phyloP scores from a whole-genome alignment of 805 yeast species.

The Metschnikowia anglica region DNA sequence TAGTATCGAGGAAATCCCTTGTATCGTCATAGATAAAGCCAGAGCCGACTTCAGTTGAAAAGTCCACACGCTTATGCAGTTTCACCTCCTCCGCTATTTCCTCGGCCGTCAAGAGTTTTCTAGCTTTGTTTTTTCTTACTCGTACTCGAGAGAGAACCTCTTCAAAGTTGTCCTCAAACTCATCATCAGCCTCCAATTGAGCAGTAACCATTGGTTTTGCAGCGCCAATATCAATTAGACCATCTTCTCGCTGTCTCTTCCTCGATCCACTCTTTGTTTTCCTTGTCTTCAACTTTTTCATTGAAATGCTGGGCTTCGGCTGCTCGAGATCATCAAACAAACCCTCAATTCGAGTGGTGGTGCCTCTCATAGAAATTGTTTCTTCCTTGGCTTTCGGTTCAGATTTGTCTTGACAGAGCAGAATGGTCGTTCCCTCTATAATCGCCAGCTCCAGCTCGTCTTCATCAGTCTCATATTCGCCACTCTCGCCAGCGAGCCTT shows the following conservation, averaged over 20 bases:
- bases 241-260: conserved; percentile 22
- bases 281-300: conserved; percentile 45
- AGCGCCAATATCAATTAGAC: conserved; percentile 27
- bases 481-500: background rate
- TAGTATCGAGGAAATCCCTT: conserved; percentile 36
- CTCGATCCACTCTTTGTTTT: conserved; percentile 21
- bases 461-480: conserved; percentile 10
- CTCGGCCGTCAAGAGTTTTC: conserved; percentile 31
- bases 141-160: conserved; percentile 30
- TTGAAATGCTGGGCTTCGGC: conserved; percentile 28
- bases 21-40: conserved; percentile 37
- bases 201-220: conserved; percentile 28
- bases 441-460: conserved; percentile 8
- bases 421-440: conserved; percentile 8
- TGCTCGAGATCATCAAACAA: conserved; percentile 15
- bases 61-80: conserved; percentile 21
- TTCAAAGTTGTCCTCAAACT: conserved; percentile 35
- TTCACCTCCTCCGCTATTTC: conserved; percentile 41
- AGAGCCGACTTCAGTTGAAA: conserved; percentile 16
- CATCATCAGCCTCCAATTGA: conserved; percentile 25
- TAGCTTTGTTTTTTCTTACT: conserved; percentile 27
- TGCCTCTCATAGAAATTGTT: no score
- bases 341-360: conserved; percentile 1
- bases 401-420: conserved; percentile 2
- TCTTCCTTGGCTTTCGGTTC: no score